Base-by-base conservation (phyloP, 2,329 filamentous ascomycete species). In the Hymenoscyphus occultus region DNA sequence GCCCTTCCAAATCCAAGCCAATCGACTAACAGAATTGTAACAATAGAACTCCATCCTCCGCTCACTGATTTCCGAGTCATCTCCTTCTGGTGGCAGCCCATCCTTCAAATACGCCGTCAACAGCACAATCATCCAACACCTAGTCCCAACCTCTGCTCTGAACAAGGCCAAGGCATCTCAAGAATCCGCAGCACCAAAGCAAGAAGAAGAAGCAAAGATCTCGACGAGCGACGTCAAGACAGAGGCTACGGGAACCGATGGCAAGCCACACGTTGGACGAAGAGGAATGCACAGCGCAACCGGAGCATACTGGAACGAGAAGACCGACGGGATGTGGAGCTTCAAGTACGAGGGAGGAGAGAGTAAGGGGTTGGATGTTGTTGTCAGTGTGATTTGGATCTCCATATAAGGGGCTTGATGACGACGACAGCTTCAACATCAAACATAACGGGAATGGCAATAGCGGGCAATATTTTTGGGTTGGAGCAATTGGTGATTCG, bases 61-160 rank as follows among this genome's bases (percentile, higher is more conserved):
- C 75, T 84, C 87, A 61, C 83, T 94, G 70, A 92, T 94, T 78
- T 88, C 89, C 71, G 90, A 93, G 76, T 88, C 89, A 60, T 86
- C 85, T 19, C 83, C 86, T 19, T 79, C 83, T 67, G 80, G 82
- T 67, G 79, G 82, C 35, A 81, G 85, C 32, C 89, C 91, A 5
- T 78, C 82, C 16, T 97, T 89, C 86, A 98, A 98, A 80, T 98
- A 94, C 80, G 92, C 93, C 72, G 93, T 96, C 80, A 98, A 97
- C 84, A 96, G 92, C 82, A 98, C 94, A 71, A 97, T 98, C 76
- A 96, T 98, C 72, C 94, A 99, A 82, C 94, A 98, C 81, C 83
- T 94, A 40, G 86, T 90, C 22, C 86, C 89, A 63, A 89, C 86
- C 13, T 85, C 86, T 39, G 81, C 85, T 64, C 80, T 87, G 60